Base-by-base conservation (phyloP, 768 basidiomycete genomes). In the Rhodocollybia butyracea region DNA sequence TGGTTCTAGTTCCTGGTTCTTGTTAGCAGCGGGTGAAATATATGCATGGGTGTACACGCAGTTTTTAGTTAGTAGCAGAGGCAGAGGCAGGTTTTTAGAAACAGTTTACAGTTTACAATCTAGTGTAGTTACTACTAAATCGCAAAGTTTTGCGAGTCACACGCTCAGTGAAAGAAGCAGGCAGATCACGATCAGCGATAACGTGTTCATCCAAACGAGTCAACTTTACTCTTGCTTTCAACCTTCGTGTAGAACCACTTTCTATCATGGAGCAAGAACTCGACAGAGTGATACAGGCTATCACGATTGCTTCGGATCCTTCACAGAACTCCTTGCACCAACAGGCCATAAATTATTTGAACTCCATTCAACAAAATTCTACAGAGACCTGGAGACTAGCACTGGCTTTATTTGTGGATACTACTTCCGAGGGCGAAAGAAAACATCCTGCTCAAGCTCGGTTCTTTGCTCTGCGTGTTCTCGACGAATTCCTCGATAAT, bases 261-360 rank as follows among this genome's bases (percentile, higher is more conserved):
- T 50, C 56, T 3, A 54, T 64, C 32, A 91, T 91, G 90, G 86
- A 90, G 34, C 84, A 82, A 65, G 84, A 89, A 73, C 77, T 88
- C 63, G 82, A 87, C 61, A 87, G 83, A 67, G 77, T 90, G 60
- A 84, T 89, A 17, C 88, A 87, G 72, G 94, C 94, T 46, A 93
- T 95, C 70, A 74, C 81, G 66, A 88, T 96, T 73, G 94, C 94
- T 48, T 89, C 89, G 57, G 88, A 94, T 75, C 88, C 87, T 52
- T 73, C 77, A 13, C 88, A 86, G 69, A 76, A 74, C 54, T 68
- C 80, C 26, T 72, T 96, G 31, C 91, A 94, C 71, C 88, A 86
- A 56, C 88, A 95, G 68, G 95, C 95, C 31, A 76, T 97, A 61
- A 84, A 87, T 54, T 98, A 89, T 69, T 76, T 98, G 30, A 79